Evolutionary conservation across 1,284 basidiomycete genomes (phyloP).

Genomic region (Papiliotrema terrestris): DNA sequence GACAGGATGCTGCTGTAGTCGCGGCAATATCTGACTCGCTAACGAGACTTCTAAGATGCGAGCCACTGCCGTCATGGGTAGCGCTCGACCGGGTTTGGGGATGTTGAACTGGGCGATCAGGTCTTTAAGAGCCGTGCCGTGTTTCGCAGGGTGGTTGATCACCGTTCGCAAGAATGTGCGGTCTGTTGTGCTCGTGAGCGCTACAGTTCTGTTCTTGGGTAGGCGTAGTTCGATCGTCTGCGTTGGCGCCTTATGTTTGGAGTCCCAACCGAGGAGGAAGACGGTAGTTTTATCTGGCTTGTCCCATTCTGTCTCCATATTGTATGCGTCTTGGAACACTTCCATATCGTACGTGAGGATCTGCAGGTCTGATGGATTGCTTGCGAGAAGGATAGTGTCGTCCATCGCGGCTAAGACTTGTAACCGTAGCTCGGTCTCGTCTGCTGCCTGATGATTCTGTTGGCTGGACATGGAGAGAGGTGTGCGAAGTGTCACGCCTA

Average conservation of each 20-base stretch:
- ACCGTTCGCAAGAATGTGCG: not conserved
- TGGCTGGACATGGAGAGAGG: no score
- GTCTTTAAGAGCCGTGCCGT: not conserved
- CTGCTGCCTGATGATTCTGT: not conserved
- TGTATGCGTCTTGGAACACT: not conserved
- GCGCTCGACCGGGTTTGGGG: not conserved
- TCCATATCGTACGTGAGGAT: not conserved
- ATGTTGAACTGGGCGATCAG: not conserved
- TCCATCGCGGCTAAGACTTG: slow-evolving; percentile 1
- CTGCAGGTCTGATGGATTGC: not conserved
- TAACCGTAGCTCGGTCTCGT: not conserved
- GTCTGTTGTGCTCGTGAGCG: not conserved
- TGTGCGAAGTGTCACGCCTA: no score
- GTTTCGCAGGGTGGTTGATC: not conserved
- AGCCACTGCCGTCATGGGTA: not conserved
- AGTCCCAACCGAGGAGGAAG: not conserved
- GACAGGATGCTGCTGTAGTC: not conserved
- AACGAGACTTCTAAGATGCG: not conserved
- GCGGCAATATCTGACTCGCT: not conserved
- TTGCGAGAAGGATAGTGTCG: not conserved
- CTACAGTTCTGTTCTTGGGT: not conserved
- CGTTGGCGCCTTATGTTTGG: no score
- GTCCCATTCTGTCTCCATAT: slow-evolving; percentile 1
- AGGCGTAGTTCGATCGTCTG: not conserved
- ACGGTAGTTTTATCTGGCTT: not conserved